Evolutionary conservation across 768 basidiomycete species (phyloP).

Genomic region (Kwoniella heveanensis): DNA sequence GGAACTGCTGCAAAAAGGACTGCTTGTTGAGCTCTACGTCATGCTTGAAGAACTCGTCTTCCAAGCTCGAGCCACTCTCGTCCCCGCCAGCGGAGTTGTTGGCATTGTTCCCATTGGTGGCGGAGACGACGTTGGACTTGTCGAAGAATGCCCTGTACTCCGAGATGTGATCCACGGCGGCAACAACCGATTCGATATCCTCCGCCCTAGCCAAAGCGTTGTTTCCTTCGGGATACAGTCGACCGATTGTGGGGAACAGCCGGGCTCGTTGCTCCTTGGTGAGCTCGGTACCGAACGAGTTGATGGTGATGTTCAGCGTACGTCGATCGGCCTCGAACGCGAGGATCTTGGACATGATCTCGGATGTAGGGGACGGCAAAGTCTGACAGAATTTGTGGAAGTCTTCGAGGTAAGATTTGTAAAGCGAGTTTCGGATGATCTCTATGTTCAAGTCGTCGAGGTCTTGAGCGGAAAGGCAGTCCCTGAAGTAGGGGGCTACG

Average conservation of each 20-base stretch:
- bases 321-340: constrained; percentile 96
- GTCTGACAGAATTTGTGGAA: constrained; percentile 81
- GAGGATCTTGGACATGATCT: constrained; percentile 88
- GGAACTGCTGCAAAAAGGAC: constrained; percentile 95
- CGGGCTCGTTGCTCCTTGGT: constrained; percentile 91
- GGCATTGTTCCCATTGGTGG: constrained; percentile 28
- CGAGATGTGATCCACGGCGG: constrained; percentile 78
- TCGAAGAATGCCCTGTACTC: constrained; percentile 93
- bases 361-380: constrained; percentile 79
- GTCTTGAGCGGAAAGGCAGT: constrained; percentile 91
- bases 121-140: constrained; percentile 57
- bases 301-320: constrained; percentile 97
- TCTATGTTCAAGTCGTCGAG: constrained; percentile 99
- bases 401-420: constrained; percentile 98
- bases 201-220: constrained; percentile 90
- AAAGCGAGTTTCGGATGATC: constrained; percentile 98
- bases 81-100: constrained; percentile 53
- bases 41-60: constrained; percentile 89
- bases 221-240: constrained; percentile 93
- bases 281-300: constrained; percentile 94
- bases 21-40: constrained; percentile 94
- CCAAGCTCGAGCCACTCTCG: constrained; percentile 67
- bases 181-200: constrained; percentile 88
- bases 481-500: constrained; percentile 95
- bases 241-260: constrained; percentile 90